These are phyloP conservation scores for Colletotrichum sp. DNA, from an alignment of 2,329 filamentous ascomycete genomes.

Conservation along the genomic window DNA sequence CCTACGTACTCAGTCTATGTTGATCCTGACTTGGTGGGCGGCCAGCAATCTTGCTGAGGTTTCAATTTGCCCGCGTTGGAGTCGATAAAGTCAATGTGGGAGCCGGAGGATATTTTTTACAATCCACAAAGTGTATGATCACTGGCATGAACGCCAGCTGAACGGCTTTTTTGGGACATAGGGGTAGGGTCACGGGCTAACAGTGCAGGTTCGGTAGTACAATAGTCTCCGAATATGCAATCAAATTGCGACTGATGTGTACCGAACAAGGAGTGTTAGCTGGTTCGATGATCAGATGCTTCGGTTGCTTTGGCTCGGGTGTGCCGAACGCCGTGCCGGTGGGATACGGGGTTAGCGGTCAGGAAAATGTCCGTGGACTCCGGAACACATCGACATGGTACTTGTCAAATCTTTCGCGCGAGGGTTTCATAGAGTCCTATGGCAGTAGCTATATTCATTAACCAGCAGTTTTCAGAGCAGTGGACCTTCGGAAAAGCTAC, in stretches of 20 bases:
- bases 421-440: fast-evolving
- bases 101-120: conserved; percentile 59
- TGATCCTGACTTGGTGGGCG: conserved; percentile 50
- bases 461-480: not conserved
- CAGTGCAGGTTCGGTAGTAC: not conserved
- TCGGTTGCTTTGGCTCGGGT: not conserved
- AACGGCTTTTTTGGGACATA: not conserved
- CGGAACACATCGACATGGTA: not conserved
- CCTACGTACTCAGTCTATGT: conserved; percentile 70
- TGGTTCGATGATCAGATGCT: not conserved
- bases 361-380: not conserved
- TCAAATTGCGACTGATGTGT: not conserved
- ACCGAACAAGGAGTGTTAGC: not conserved
- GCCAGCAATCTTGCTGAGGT: conserved; percentile 61
- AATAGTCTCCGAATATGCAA: not conserved
- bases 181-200: not conserved
- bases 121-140: conserved; percentile 62
- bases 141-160: not conserved
- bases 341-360: not conserved
- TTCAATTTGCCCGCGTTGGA: conserved; percentile 52
- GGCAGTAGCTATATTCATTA: fast-evolving
- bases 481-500: not conserved
- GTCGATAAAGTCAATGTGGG: conserved; percentile 55
- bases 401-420: not conserved
- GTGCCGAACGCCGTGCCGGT: not conserved